Conservation (phyloP, 208 protist genomes). For the Leishmania mexicana region DNA sequence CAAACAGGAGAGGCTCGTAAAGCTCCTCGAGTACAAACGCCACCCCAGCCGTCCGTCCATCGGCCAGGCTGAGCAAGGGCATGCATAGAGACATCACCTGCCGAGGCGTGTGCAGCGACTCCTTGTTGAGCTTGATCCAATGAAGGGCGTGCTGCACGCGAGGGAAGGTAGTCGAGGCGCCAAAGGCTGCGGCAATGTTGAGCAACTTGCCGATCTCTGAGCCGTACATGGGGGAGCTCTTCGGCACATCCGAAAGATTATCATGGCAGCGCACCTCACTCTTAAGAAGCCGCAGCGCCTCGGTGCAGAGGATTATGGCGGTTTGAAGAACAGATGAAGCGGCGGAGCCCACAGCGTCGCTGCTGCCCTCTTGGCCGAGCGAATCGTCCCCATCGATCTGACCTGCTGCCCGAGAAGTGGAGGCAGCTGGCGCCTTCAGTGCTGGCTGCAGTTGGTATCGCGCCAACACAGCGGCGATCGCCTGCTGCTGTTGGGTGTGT, state of each 20-base stretch:
- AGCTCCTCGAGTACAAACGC: slow-evolving; percentile 57
- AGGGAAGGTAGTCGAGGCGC: slow-evolving; percentile 50
- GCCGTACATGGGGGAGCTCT: slow-evolving; percentile 39
- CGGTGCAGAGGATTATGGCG: slow-evolving; percentile 29
- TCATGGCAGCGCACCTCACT: slow-evolving; percentile 53
- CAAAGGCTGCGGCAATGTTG: slow-evolving; percentile 61
- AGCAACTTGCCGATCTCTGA: slow-evolving; percentile 84
- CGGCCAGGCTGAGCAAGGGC: slow-evolving; percentile 65
- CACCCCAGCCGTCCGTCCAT: slow-evolving; percentile 55
- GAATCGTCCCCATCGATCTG: not conserved
- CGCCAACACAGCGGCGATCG: slow-evolving; percentile 11
- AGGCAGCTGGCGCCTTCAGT: not conserved
- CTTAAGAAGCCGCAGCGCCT: slow-evolving; percentile 65
- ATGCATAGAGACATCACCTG: slow-evolving; percentile 83
- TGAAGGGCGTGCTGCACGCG: slow-evolving; percentile 62
- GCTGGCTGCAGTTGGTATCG: not conserved
- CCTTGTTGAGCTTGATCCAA: slow-evolving; percentile 50
- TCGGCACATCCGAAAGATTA: slow-evolving; percentile 61
- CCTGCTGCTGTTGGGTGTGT: slow-evolving; percentile 24
- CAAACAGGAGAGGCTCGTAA: slow-evolving; percentile 42
- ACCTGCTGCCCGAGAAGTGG: slow-evolving; percentile 7
- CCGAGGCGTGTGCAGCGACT: slow-evolving; percentile 46
- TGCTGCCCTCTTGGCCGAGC: not conserved
- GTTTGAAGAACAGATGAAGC: slow-evolving; percentile 1
- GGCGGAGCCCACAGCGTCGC: not conserved